Evolutionary conservation across 192 early-diverging fungal species (phyloP), one percentile per base, ranked within the genome.

Genomic region (Dimargaris cristalligena): DNA sequence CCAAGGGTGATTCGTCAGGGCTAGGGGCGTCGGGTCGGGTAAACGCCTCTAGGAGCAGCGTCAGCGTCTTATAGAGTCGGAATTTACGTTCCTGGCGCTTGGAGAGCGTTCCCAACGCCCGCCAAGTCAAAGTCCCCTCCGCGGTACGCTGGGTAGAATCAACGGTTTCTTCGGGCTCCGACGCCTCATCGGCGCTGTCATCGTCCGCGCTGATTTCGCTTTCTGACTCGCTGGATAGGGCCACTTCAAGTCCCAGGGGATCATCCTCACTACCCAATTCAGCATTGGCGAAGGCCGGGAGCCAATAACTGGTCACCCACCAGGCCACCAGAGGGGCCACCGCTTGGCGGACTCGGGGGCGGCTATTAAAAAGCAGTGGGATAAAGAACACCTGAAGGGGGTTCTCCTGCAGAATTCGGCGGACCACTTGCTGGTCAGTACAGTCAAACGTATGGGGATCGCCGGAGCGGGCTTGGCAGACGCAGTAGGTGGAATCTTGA

Each of bases 301-400:
- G 25, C 63, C 72, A 76, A 26, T 76, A 74, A 11, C 72, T 68
- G 52, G 51, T 57, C 52, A 73, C 61, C 62, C 78, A 74, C 68
- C 71, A 66, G 0, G 69, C 65, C 4, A 82, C 74, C 54, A 85
- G 77, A 38, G 80, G 74, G 0, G 86, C 80, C 2, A 85, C 72
- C 0, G 74, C 67, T 16, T 76, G 80, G 6, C 90, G 78, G 29
- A 90, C 73, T 54, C 78, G 72, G 20, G 75, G 61, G 33, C 89
- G 78, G 14, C 77, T 80, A 34, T 79, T 81, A 60, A 86, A 81
- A n/a, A 93, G 73, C 26, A 92, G 65, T 23, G 76, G 71, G 29
- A 83, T 67, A 26, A 94, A 55, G 11, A 78, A 60, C n/a, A 67
- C 71, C 61, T 74, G 73, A 2, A 81, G 82, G 10, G 73, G 78